A percentile compares a stretch with the other conserved stretches of the same genome.
Evolutionary conservation across 345 rosid species (phyloP).

Genomic region (Zanthoxylum bungeanum): DNA sequence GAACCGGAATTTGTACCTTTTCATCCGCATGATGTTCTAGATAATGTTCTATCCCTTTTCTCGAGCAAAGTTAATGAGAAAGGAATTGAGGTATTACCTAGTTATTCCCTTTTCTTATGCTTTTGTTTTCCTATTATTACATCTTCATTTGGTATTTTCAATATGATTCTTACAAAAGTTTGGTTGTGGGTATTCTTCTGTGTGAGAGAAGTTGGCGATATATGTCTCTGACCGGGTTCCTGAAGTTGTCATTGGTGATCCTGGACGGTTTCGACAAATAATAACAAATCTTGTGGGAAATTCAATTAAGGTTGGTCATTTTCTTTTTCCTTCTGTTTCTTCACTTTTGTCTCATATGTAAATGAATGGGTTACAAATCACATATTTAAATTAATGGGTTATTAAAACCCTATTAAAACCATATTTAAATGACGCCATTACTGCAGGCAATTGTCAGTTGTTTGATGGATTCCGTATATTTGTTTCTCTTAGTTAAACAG

Average conservation of each 20-base stretch:
- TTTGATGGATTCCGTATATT: background rate
- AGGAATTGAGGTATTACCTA: conserved; percentile 66
- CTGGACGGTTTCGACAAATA: conserved; percentile 82
- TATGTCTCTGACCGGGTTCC: conserved; percentile 84
- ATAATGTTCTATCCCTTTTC: conserved; percentile 68
- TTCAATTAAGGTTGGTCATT: conserved; percentile 74
- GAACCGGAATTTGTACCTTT: conserved; percentile 88
- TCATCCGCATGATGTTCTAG: conserved; percentile 68
- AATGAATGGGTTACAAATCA: background rate
- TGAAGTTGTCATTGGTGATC: conserved; percentile 79
- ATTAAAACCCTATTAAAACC: background rate
- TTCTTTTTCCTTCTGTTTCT: background rate
- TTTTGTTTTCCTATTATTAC: conserved; percentile 1
- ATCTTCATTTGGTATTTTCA: conserved; percentile 6
- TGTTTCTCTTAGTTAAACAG: background rate
- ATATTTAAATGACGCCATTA: background rate
- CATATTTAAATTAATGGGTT: background rate
- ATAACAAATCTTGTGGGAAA: conserved; percentile 94
- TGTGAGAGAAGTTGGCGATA: conserved; percentile 63
- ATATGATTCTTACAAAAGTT: conserved; percentile 9
- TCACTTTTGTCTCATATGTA: conserved; percentile 7
- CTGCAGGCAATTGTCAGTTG: background rate
- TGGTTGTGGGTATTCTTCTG: conserved; percentile 22
- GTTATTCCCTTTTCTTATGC: background rate
- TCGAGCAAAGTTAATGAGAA: conserved; percentile 69